Conservation (phyloP, 495 filamentous ascomycete genomes). For the Xylaria nigripes region DNA sequence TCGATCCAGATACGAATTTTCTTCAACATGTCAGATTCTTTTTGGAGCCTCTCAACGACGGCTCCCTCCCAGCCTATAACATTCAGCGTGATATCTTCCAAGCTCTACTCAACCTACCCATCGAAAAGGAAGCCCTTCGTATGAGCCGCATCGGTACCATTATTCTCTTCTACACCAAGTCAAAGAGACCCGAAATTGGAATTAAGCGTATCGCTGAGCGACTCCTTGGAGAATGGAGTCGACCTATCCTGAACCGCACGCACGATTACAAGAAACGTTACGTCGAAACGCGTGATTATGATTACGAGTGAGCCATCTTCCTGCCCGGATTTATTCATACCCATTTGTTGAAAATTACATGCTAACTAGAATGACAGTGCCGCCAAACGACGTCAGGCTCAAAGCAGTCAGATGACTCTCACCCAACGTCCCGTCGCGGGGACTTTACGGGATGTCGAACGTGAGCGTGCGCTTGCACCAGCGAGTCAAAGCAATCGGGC, state of each 20-base stretch:
- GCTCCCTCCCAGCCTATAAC: constrained; percentile 86
- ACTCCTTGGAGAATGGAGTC: constrained; percentile 87
- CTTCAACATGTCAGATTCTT: constrained; percentile 93
- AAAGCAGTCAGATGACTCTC: constrained; percentile 36
- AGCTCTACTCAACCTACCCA: constrained; percentile 67
- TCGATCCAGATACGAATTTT: constrained; percentile 92
- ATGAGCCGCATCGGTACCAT: constrained; percentile 94
- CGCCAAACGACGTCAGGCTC: constrained; percentile 38
- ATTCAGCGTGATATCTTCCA: constrained; percentile 93
- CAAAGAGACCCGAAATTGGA: constrained; percentile 69
- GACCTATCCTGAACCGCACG: constrained; percentile 87
- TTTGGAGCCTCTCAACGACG: constrained; percentile 90
- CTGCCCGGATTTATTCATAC: constrained; percentile 24
- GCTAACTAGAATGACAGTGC: constrained; percentile 36
- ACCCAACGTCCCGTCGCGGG: constrained; percentile 36
- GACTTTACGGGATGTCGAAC: constrained; percentile 50
- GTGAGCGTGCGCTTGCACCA: constrained; percentile 62
- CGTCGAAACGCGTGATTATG: constrained; percentile 46
- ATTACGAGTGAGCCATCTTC: constrained; percentile 38
- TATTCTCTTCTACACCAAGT: constrained; percentile 91
- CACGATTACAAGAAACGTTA: constrained; percentile 84
- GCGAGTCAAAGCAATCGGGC: constrained; percentile 64
- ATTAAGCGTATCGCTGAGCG: constrained; percentile 94
- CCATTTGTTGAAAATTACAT: constrained; percentile 17
- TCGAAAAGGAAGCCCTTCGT: constrained; percentile 80